A percentile compares a stretch with the other conserved stretches of the same genome.
phyloP scores from a whole-genome alignment of 805 yeast genomes.

The Candida tibetensis region DNA sequence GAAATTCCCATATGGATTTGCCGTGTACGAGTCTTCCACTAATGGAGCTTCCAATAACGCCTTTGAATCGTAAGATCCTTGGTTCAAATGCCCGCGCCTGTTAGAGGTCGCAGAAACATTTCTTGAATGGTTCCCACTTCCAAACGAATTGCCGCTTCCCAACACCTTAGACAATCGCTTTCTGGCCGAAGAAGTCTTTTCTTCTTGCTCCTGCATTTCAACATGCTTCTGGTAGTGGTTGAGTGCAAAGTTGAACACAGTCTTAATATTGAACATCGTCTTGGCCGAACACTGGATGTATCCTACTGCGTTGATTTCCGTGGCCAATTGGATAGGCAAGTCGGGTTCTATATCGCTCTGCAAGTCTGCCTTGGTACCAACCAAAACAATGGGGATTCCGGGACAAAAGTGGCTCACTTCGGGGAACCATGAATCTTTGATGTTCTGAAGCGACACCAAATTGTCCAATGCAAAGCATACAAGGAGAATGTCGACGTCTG shows the following conservation, averaged over 20 bases:
- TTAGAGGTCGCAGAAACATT: slow-evolving; percentile 20
- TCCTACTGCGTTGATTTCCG: slow-evolving; percentile 61
- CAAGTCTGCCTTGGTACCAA: slow-evolving; percentile 81
- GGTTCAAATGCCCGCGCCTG: slow-evolving; percentile 37
- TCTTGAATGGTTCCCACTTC: slow-evolving; percentile 17
- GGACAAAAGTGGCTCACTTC: slow-evolving; percentile 84
- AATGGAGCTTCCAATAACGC: slow-evolving; percentile 40
- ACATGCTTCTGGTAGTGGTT: slow-evolving; percentile 39
- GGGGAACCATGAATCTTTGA: slow-evolving; percentile 82
- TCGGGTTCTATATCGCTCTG: slow-evolving; percentile 38
- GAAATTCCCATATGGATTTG: slow-evolving; percentile 37
- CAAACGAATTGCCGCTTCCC: slow-evolving; percentile 17
- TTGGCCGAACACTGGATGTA: slow-evolving; percentile 83
- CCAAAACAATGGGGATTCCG: slow-evolving; percentile 68
- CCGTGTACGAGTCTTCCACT: slow-evolving; percentile 33
- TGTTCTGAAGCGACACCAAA: slow-evolving; percentile 62
- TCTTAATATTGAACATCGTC: slow-evolving; percentile 59
- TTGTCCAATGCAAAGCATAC: slow-evolving; percentile 73
- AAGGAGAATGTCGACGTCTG: slow-evolving; percentile 72
- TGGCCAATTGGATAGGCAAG: slow-evolving; percentile 52
- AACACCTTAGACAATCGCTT: slow-evolving; percentile 36
- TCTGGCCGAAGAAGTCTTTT: slow-evolving; percentile 25
- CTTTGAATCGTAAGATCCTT: slow-evolving; percentile 35
- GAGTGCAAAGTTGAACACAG: slow-evolving; percentile 65
- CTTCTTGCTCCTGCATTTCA: slow-evolving; percentile 36